phyloP scores from a whole-genome alignment of 306 rosid species.

The Prunus salicina region DNA sequence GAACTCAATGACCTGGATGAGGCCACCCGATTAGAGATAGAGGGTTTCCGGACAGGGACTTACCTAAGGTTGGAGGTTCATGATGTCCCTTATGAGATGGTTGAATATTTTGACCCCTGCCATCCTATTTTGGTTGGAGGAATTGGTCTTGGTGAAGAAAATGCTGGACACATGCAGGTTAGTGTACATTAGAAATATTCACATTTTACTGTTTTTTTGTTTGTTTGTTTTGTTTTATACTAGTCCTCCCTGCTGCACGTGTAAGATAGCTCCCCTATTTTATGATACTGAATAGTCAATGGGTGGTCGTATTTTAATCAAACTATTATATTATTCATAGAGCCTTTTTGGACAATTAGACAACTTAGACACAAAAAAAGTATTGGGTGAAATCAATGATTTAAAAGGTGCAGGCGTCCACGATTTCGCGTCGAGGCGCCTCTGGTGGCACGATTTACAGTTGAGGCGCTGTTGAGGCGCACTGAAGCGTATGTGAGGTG shows the following conservation, averaged over 20 bases:
- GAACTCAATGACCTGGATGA: slow-evolving; percentile 90
- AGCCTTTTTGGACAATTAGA: not conserved
- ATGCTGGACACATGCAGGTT: slow-evolving; percentile 96
- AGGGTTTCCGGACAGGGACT: slow-evolving; percentile 82
- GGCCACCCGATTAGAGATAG: slow-evolving; percentile 67
- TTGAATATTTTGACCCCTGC: slow-evolving; percentile 75
- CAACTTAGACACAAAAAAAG: not conserved
- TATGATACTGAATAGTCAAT: not conserved
- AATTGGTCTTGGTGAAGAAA: slow-evolving; percentile 83
- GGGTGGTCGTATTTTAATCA: not conserved
- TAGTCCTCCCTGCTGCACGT: not conserved
- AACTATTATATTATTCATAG: not conserved
- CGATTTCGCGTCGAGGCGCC: no score
- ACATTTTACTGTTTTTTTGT: not conserved
- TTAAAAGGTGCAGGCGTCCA: no score
- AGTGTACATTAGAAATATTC: not conserved
- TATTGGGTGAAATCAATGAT: no score
- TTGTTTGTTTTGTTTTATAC: not conserved
- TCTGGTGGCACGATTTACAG: no score
- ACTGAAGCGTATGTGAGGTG: no score
- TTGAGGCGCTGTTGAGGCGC: no score
- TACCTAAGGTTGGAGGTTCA: slow-evolving; percentile 89
- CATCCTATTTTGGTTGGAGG: slow-evolving; percentile 94
- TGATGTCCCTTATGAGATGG: slow-evolving; percentile 82
- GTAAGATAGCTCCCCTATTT: not conserved